These are phyloP conservation scores for Aureobasidium sp. DNA, from an alignment of 2,329 filamentous ascomycete species.

Conservation along the genomic window DNA sequence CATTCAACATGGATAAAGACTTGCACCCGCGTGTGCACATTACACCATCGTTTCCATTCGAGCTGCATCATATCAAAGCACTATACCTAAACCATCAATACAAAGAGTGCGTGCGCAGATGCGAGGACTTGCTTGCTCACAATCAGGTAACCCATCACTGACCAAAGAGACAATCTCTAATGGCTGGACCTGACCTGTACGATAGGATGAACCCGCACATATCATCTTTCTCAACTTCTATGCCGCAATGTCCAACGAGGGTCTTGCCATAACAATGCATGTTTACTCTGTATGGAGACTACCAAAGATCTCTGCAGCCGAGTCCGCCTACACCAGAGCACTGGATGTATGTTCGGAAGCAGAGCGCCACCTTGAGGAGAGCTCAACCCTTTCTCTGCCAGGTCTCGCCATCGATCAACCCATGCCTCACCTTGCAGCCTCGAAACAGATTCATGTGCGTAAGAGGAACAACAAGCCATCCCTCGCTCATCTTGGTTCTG, in stretches of 20 bases:
- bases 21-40: neutral
- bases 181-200: constrained; percentile 21
- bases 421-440: neutral
- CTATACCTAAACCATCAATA: constrained; percentile 22
- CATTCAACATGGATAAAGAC: neutral
- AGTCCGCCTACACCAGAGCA: constrained; percentile 29
- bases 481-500: neutral
- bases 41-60: constrained; percentile 2
- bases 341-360: constrained; percentile 18
- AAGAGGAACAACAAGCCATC: neutral
- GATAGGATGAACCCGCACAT: constrained; percentile 25
- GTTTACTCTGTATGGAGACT: constrained; percentile 38
- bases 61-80: constrained; percentile 23
- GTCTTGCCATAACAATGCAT: constrained; percentile 37
- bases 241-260: constrained; percentile 37
- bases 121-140: constrained; percentile 18
- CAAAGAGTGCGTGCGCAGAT: constrained; percentile 24
- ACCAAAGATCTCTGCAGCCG: constrained; percentile 30
- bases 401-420: neutral
- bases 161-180: neutral
- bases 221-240: constrained; percentile 34
- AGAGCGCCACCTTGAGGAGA: neutral
- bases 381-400: neutral
- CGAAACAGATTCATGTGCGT: neutral
- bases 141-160: neutral